Evolutionary conservation across 2,329 filamentous ascomycete genomes (phyloP).

Genomic region (Fusarium tanahbumbuense): DNA sequence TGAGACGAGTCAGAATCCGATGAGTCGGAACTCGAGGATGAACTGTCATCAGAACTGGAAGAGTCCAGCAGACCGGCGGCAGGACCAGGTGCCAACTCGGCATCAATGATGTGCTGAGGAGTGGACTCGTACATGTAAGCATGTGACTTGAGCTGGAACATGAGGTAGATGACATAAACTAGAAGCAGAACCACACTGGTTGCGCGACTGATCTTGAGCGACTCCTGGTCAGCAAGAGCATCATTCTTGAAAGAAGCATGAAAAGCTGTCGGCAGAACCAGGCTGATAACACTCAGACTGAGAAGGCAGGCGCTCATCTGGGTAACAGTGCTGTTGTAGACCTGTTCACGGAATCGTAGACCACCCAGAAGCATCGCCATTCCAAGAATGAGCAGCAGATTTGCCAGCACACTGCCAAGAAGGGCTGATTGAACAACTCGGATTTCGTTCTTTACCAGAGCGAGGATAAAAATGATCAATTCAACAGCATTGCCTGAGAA

Average conservation of each 20-base stretch:
- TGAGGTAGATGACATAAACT: conserved; percentile 83
- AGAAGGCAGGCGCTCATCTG: conserved; percentile 96
- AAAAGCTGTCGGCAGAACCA: conserved; percentile 90
- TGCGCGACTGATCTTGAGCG: conserved; percentile 86
- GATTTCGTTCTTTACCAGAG: conserved; percentile 70
- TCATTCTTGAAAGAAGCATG: conserved; percentile 83
- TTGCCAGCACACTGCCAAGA: conserved; percentile 89
- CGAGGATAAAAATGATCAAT: conserved; percentile 73
- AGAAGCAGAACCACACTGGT: conserved; percentile 76
- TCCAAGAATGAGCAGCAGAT: conserved; percentile 87
- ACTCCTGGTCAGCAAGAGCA: conserved; percentile 72
- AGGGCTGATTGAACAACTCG: conserved; percentile 92
- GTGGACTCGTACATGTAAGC: conserved; percentile 93
- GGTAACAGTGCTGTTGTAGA: conserved; percentile 95
- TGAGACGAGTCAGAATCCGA: conserved; percentile 68
- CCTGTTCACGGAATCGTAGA: conserved; percentile 88
- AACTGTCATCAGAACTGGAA: conserved; percentile 67
- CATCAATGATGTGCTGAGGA: conserved; percentile 91
- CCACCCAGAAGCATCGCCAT: conserved; percentile 93
- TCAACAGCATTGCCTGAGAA: conserved; percentile 70
- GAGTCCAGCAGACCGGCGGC: conserved; percentile 84
- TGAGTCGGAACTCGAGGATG: conserved; percentile 75
- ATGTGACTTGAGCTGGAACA: conserved; percentile 94
- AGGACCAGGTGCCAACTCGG: conserved; percentile 87
- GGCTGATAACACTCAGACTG: conserved; percentile 88